Evolutionary conservation across 768 basidiomycete genomes (phyloP).

Genomic region (Phanerochaete carnosa): DNA sequence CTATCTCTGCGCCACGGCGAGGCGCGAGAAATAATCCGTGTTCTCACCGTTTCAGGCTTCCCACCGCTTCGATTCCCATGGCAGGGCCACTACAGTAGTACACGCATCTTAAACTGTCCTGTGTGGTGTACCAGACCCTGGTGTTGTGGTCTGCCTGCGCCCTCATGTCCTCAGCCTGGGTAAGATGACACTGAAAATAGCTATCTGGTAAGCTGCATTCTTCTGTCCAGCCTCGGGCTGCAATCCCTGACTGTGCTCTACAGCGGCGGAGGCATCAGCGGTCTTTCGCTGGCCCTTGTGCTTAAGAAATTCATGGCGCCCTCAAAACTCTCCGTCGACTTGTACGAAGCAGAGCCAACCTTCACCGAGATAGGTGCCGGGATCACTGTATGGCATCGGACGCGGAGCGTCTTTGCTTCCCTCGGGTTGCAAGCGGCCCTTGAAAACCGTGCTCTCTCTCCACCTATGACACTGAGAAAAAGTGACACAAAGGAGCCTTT

Average conservation of each 20-base stretch:
- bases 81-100: too few relatives aligned
- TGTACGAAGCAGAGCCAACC: neutral
- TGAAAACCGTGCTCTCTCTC: neutral
- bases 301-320: neutral
- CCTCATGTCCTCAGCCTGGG: too few relatives aligned
- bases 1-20: too few relatives aligned
- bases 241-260: neutral
- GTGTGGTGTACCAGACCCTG: too few relatives aligned
- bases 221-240: neutral
- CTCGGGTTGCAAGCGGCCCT: neutral
- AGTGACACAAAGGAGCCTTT: neutral
- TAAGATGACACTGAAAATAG: neutral
- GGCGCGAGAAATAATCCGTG: too few relatives aligned
- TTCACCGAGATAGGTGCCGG: neutral
- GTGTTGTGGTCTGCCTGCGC: too few relatives aligned
- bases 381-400: neutral
- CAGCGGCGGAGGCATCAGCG: conserved; percentile 7
- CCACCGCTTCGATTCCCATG: too few relatives aligned
- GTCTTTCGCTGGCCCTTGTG: conserved; percentile 1
- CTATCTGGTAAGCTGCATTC: neutral
- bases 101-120: too few relatives aligned
- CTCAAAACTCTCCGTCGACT: neutral
- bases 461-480: neutral
- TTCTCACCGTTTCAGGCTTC: too few relatives aligned
- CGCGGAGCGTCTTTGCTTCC: neutral